A percentile compares a stretch with the other conserved stretches of the same genome.
phyloP scores from a whole-genome alignment of 2,329 filamentous ascomycete species.

The Tolypocladium sp. region DNA sequence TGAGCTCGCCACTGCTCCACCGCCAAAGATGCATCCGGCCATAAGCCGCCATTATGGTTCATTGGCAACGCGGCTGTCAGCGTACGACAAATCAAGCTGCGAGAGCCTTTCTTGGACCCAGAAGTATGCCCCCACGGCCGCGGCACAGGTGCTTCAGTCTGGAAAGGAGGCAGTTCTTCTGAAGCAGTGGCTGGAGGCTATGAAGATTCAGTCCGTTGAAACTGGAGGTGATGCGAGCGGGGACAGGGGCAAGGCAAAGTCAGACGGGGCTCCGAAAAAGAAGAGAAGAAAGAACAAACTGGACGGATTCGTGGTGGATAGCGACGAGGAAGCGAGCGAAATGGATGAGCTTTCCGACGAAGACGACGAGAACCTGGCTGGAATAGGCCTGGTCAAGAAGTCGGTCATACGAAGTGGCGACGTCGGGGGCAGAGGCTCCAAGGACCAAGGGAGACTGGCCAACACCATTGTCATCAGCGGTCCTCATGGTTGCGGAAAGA shows the following conservation, averaged over 20 bases:
- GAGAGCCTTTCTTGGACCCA: constrained; percentile 68
- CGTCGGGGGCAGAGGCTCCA: constrained; percentile 23
- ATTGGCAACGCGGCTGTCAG: constrained; percentile 55
- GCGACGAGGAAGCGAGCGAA: constrained; percentile 63
- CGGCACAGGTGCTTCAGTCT: constrained; percentile 65
- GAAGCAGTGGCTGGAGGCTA: constrained; percentile 69
- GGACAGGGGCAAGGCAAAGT: constrained; percentile 17
- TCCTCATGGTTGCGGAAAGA: constrained; percentile 85
- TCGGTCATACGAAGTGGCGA: constrained; percentile 43
- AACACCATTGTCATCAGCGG: constrained; percentile 87
- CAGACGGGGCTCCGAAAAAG: constrained; percentile 35
- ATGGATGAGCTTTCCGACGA: constrained; percentile 63
- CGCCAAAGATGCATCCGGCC: constrained; percentile 41
- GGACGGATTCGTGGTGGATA: constrained; percentile 72
- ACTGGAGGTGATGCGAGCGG: constrained; percentile 36
- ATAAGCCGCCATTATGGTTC: constrained; percentile 49
- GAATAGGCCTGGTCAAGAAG: constrained; percentile 32
- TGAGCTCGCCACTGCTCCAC: constrained; percentile 17
- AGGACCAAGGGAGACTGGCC: constrained; percentile 40
- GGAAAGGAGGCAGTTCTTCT: constrained; percentile 63
- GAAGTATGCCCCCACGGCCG: constrained; percentile 69
- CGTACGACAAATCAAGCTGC: constrained; percentile 72
- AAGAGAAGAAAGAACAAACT: constrained; percentile 66
- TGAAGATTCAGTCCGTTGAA: constrained; percentile 70
- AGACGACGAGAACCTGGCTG: constrained; percentile 38